These are phyloP conservation scores for Kandelia obovata DNA, from an alignment of 345 rosid genomes.

Conservation along the genomic window DNA sequence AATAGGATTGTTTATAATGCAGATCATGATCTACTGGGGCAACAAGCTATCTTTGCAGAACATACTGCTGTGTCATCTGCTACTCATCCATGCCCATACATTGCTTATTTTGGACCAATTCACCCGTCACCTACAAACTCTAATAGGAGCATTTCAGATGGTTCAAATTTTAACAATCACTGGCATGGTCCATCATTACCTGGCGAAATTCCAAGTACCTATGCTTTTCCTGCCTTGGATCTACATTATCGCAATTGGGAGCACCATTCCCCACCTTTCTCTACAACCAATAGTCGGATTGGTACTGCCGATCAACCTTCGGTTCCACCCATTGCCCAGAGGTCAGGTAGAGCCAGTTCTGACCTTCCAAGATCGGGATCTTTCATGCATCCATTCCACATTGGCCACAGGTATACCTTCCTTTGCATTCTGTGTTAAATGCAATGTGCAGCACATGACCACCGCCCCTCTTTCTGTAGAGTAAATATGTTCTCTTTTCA, in stretches of 20 bases:
- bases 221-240: constrained; percentile 71
- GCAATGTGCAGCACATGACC: neutral
- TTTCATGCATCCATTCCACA: constrained; percentile 65
- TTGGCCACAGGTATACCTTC: constrained; percentile 69
- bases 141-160: constrained; percentile 61
- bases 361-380: constrained; percentile 72
- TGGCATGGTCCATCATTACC: constrained; percentile 78
- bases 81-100: constrained; percentile 86
- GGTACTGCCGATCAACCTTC: constrained; percentile 60
- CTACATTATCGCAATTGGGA: constrained; percentile 71
- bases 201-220: constrained; percentile 65
- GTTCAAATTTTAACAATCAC: constrained; percentile 58
- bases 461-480: neutral
- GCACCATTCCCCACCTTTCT: constrained; percentile 63
- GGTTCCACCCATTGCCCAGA: constrained; percentile 46
- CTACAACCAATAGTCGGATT: constrained; percentile 50
- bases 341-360: constrained; percentile 56
- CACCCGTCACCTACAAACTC: constrained; percentile 76
- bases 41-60: constrained; percentile 65
- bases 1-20: constrained; percentile 32
- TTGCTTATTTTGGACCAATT: constrained; percentile 81
- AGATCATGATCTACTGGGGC: constrained; percentile 78
- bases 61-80: constrained; percentile 66
- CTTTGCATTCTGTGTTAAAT: neutral
- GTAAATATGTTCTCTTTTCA: neutral